A percentile compares a stretch with the other conserved stretches of the same genome.
Evolutionary conservation across 2,329 filamentous ascomycete species (phyloP).

Genomic region (Fusarium nematophilum): DNA sequence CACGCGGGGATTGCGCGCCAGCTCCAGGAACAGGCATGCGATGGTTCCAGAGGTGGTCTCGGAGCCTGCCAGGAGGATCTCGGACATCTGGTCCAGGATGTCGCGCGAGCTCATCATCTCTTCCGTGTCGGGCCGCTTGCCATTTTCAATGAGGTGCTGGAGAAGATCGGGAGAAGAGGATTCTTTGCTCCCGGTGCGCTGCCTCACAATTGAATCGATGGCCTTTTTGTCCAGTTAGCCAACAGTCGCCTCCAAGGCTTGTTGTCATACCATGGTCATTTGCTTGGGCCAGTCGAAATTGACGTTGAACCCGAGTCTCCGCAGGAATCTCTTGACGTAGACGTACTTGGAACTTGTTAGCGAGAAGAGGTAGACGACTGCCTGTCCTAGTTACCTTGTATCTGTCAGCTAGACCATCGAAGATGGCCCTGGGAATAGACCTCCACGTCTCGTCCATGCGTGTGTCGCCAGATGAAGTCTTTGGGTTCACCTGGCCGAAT

Average conservation of each 20-base stretch:
- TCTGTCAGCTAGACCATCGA: not conserved
- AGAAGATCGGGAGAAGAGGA: not conserved
- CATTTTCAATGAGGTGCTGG: not conserved
- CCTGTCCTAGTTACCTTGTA: slow-evolving; percentile 1
- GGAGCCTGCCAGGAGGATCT: not conserved
- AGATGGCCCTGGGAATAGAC: not conserved
- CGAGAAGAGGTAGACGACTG: not conserved
- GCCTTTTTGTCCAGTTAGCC: not conserved
- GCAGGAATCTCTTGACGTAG: not conserved
- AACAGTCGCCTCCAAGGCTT: not conserved
- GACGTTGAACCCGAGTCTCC: not conserved
- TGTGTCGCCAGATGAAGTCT: not conserved
- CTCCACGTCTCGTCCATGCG: not conserved
- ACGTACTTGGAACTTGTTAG: not conserved
- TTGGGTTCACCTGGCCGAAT: not conserved
- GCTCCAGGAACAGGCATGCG: not conserved
- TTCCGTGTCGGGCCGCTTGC: not conserved
- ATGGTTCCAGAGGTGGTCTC: not conserved
- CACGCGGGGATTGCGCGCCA: not conserved
- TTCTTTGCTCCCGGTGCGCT: not conserved
- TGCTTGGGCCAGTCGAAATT: not conserved
- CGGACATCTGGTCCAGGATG: not conserved
- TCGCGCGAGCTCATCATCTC: not conserved
- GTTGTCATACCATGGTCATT: not conserved
- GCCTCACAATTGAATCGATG: too few species aligned